These are phyloP conservation scores for Lasiodiplodia sp. DNA, from an alignment of 2,329 filamentous ascomycete species.

Conservation along the genomic window DNA sequence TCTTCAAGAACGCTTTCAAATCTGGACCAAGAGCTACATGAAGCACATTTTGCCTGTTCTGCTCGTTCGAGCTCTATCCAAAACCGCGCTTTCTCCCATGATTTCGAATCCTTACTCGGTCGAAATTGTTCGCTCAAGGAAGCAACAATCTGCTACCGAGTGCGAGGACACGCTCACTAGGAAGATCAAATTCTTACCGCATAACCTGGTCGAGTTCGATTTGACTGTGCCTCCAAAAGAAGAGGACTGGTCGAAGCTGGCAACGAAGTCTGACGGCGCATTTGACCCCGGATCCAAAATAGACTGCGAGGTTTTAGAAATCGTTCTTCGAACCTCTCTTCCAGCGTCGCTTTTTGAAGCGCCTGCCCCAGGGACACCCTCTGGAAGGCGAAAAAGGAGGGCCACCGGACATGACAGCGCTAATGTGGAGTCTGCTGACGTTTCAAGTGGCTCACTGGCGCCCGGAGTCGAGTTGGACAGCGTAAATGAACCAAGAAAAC, in stretches of 20 bases:
- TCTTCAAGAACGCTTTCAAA: constrained; percentile 47
- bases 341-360: constrained; percentile 36
- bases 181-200: constrained; percentile 49
- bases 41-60: constrained; percentile 49
- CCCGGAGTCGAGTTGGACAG: background rate
- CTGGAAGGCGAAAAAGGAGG: constrained; percentile 17
- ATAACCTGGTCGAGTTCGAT: constrained; percentile 39
- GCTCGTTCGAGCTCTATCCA: constrained; percentile 38
- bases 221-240: background rate
- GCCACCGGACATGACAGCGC: background rate
- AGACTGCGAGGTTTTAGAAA: constrained; percentile 47
- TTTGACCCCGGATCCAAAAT: constrained; percentile 45
- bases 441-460: background rate
- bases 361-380: constrained; percentile 31
- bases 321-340: constrained; percentile 42
- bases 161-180: constrained; percentile 33
- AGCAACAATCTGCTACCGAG: constrained; percentile 32
- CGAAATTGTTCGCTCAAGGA: constrained; percentile 39
- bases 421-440: background rate
- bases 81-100: constrained; percentile 30
- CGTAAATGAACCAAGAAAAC: background rate
- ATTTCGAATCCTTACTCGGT: constrained; percentile 41
- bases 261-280: constrained; percentile 39
- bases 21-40: constrained; percentile 47
- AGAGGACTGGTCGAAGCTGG: constrained; percentile 38